Conservation (phyloP, 192 early-diverging fungal genomes). For the Podila clonocystis region DNA sequence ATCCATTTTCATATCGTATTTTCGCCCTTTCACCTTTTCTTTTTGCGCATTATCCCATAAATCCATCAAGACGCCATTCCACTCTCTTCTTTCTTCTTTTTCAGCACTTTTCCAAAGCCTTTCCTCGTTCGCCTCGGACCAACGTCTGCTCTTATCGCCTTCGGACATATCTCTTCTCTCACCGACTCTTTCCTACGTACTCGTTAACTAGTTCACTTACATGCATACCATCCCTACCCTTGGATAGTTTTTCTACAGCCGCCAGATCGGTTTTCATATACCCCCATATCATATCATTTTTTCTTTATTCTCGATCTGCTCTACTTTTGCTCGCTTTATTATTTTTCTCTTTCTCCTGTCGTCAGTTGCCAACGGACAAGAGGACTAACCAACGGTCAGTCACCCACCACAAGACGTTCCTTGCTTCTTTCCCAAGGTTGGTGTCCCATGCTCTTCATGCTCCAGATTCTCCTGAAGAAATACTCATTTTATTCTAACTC, state of each 20-base stretch:
- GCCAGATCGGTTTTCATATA: too few species aligned
- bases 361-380: background rate
- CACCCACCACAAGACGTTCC: background rate
- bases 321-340: background rate
- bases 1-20: too few species aligned
- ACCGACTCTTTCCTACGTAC: background rate
- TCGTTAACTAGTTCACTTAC: background rate
- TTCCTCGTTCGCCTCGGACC: background rate
- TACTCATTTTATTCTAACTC: background rate
- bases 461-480: background rate
- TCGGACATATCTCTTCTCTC: background rate
- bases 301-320: too few species aligned
- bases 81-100: constrained; percentile 1
- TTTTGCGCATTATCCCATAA: background rate
- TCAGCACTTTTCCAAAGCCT: background rate
- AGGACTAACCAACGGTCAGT: background rate
- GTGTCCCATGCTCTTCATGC: background rate
- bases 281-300: too few species aligned
- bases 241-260: too few species aligned
- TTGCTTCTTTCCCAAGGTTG: constrained; percentile 1
- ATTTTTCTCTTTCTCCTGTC: background rate
- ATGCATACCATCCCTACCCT: too few species aligned
- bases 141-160: background rate
- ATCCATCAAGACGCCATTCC: background rate
- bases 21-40: background rate